Conservation (phyloP, 2,329 filamentous ascomycete species). For the Ceratocystis papillata region DNA sequence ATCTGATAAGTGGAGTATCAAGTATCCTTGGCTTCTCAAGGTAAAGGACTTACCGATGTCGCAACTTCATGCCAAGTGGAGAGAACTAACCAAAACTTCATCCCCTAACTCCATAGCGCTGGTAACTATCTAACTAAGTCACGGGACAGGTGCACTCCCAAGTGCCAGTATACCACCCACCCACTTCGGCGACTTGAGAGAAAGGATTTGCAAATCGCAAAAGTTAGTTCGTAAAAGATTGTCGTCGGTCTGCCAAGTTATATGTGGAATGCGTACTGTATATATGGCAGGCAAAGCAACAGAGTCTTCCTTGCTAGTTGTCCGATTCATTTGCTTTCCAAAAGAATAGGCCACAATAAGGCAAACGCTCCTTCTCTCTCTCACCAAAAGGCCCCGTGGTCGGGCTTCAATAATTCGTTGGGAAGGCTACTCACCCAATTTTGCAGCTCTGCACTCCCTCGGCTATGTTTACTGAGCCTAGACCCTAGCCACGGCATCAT, state of each 20-base stretch:
- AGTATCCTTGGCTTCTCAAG: background rate
- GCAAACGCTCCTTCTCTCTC: background rate
- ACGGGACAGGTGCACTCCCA: too few relatives aligned
- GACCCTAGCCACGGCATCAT: background rate
- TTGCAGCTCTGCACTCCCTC: background rate
- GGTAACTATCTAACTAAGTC: background rate
- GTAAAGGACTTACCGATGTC: slow-evolving; percentile 1
- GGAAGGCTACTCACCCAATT: background rate
- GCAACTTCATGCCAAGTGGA: background rate
- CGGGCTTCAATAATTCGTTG: background rate
- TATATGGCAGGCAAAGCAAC: background rate
- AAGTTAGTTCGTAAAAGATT: too few relatives aligned
- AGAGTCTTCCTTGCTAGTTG: background rate
- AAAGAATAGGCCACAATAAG: background rate
- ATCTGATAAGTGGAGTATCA: slow-evolving; percentile 5
- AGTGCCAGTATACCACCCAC: too few relatives aligned
- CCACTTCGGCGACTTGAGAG: too few relatives aligned
- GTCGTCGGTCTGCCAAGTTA: background rate
- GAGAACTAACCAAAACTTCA: background rate
- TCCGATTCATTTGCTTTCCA: background rate
- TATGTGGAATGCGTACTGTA: background rate
- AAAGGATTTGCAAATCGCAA: too few relatives aligned
- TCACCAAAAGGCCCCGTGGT: background rate
- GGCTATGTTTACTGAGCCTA: background rate
- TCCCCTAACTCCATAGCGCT: background rate